These are phyloP conservation scores for Xylariales sp. DNA, from an alignment of 2,329 filamentous ascomycete species.

Conservation along the genomic window DNA sequence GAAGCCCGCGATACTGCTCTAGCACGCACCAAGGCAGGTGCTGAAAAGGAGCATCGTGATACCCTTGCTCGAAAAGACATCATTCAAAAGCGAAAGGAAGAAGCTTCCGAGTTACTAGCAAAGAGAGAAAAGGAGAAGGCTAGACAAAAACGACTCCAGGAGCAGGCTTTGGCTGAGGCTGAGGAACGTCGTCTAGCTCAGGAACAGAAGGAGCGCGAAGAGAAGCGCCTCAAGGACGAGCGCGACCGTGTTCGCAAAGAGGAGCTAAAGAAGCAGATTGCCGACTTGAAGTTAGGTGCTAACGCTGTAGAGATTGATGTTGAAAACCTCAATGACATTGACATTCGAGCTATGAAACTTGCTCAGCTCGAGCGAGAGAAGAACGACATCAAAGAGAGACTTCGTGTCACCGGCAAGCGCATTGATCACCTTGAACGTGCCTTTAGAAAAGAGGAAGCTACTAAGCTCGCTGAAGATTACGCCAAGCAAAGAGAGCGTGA, in stretches of 20 bases:
- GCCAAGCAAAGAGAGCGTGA: conserved; percentile 84
- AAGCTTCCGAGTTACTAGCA: conserved; percentile 87
- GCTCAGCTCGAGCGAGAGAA: conserved; percentile 97
- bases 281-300: conserved; percentile 88
- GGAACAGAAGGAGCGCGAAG: conserved; percentile 91
- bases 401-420: conserved; percentile 92
- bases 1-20: conserved; percentile 84
- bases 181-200: conserved; percentile 90
- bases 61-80: conserved; percentile 86
- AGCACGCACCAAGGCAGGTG: conserved; percentile 83
- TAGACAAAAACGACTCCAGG: conserved; percentile 84
- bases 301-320: conserved; percentile 81
- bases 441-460: conserved; percentile 93
- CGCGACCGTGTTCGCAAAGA: conserved; percentile 90
- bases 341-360: conserved; percentile 95
- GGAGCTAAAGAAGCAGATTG: conserved; percentile 91
- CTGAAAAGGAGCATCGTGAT: conserved; percentile 90
- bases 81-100: conserved; percentile 97
- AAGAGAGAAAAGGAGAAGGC: conserved; percentile 94
- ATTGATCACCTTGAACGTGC: conserved; percentile 97
- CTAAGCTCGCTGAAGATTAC: conserved; percentile 90
- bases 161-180: conserved; percentile 88
- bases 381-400: conserved; percentile 91
- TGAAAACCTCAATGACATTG: conserved; percentile 85
- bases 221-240: conserved; percentile 86